Base-by-base conservation (phyloP, 1,139 yeast species). In the Lodderomyces parapsilosis region DNA sequence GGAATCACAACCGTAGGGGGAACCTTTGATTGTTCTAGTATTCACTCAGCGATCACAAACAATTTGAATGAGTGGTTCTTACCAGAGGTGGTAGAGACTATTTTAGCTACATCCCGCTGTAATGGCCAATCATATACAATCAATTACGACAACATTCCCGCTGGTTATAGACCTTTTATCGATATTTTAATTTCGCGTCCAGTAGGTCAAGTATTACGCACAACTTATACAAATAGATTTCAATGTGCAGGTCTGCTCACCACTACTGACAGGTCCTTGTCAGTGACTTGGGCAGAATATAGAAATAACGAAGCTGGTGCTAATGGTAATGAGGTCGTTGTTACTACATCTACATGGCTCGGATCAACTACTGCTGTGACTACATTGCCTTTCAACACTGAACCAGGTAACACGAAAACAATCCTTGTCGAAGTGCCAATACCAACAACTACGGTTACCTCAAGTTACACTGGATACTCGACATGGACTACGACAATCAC, bases 101-200 rank as follows among this genome's bases (percentile, higher is more conserved):
- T 51, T 10, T 39, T 43, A 1, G 47, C 33, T 31, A 40, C 57
- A 0, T 45, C 46, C 10, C 15, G 50, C 1, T 63, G 68, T 53
- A 36, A 52, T n/a, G 10, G 51, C 1, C 33, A 38, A 5, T 40
- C 46, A 0, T 50, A 47, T 36, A 32, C 40, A 0, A 47, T 60
- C 4, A 40, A 41, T 6, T 65, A 57, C 45, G 14, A 34, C 1
- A 56, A 59, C 42, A 43, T 65, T 28, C 68, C 71, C 2, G 60
- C 66, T 2, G 71, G 69, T 2, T 63, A 52, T 46, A 52, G 68
- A 30, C 65, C 66, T n/a, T 66, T 54, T 46, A 46, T 66, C 32
- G 63, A 56, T 45, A 51, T 50, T 3, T 45, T 57, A 11, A 42
- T 44, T 18, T 10, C 42, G 3, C 36, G 46, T 13, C 27, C 42